phyloP scores from a whole-genome alignment of 2,329 filamentous ascomycete species.

The Alternaria sp. region DNA sequence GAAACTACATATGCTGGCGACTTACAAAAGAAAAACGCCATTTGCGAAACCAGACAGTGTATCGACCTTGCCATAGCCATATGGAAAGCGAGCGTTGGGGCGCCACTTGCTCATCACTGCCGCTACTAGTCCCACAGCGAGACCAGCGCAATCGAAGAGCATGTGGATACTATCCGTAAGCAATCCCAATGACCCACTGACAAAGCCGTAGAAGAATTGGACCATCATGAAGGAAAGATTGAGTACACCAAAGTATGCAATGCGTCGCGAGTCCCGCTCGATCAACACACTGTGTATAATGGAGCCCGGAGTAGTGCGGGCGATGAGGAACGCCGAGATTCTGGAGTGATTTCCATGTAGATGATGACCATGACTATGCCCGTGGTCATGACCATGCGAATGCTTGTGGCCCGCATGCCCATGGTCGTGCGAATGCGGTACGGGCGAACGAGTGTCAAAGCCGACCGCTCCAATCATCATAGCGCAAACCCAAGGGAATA shows the following conservation, averaged over 20 bases:
- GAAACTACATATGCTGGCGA: background rate
- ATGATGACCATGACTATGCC: constrained; percentile 44
- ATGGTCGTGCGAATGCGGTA: constrained; percentile 40
- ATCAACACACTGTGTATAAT: constrained; percentile 85
- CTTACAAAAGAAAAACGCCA: constrained; percentile 89
- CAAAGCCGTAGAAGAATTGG: constrained; percentile 91
- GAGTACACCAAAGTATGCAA: constrained; percentile 95
- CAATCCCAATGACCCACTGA: constrained; percentile 93
- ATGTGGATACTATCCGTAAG: constrained; percentile 98
- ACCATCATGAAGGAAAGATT: constrained; percentile 96
- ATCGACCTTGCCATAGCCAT: constrained; percentile 96
- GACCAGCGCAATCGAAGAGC: constrained; percentile 97
- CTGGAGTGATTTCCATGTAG: constrained; percentile 65
- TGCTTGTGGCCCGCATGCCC: constrained; percentile 45
- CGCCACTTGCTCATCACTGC: constrained; percentile 98
- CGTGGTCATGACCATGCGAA: constrained; percentile 28
- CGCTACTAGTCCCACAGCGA: constrained; percentile 88
- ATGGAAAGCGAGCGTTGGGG: constrained; percentile 86
- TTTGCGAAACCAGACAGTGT: constrained; percentile 96
- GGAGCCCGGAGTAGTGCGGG: constrained; percentile 74
- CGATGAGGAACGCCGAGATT: constrained; percentile 78
- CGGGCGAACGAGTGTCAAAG: constrained; percentile 50
- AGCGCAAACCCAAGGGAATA: constrained; percentile 36
- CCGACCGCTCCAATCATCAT: constrained; percentile 51
- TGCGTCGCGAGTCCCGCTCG: constrained; percentile 91